Conservation (phyloP, 148 eudicot genomes). For the Silene conica region DNA sequence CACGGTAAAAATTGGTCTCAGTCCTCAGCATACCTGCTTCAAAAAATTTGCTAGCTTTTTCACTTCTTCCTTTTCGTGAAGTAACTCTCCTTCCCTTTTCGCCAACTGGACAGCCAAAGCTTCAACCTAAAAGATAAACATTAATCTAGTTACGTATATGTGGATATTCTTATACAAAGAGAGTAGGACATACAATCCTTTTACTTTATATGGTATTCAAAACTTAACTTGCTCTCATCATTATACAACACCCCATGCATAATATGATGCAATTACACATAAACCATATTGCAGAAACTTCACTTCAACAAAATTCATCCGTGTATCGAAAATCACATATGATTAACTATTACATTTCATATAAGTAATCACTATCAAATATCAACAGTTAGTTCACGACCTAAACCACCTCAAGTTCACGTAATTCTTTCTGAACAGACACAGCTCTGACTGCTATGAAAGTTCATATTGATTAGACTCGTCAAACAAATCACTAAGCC, state of each 20-base stretch:
- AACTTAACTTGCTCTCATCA: not conserved
- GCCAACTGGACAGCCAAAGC: slow-evolving; percentile 93
- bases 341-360: not conserved
- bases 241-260: not conserved
- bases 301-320: not conserved
- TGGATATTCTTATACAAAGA: not conserved
- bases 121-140: slow-evolving; percentile 61
- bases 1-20: not conserved
- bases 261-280: not conserved
- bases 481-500: too few species aligned
- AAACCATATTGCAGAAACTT: not conserved
- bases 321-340: not conserved
- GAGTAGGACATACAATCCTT: not conserved
- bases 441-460: not conserved
- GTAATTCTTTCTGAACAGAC: not conserved
- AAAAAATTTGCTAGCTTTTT: slow-evolving; percentile 84
- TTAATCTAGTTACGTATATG: not conserved
- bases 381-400: not conserved
- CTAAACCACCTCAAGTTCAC: not conserved
- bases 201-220: not conserved
- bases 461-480: not conserved
- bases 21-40: slow-evolving; percentile 58
- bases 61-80: slow-evolving; percentile 94
- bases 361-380: not conserved
- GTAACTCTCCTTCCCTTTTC: slow-evolving; percentile 91